Percentiles rank a stretch among this genome's conserved stretches.
phyloP scores from a whole-genome alignment of 2,329 filamentous ascomycete species.

The Graphilbum fragrans region DNA sequence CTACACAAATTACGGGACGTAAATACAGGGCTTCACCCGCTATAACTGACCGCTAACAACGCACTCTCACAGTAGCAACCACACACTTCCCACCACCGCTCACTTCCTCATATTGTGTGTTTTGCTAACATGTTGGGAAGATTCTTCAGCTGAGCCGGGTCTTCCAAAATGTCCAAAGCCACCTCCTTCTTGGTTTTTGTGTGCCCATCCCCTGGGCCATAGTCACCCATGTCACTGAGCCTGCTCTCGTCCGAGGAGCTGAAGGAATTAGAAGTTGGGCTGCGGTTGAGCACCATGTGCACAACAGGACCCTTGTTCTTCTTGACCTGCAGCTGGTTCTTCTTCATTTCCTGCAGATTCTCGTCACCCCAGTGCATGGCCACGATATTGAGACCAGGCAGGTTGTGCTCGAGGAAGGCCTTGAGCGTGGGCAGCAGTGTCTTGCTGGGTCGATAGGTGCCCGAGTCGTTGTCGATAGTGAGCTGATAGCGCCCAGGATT shows the following conservation, averaged over 20 bases:
- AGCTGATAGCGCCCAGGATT: conserved; percentile 61
- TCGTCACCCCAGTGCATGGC: conserved; percentile 71
- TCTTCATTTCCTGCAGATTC: conserved; percentile 61
- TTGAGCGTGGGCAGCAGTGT: conserved; percentile 60
- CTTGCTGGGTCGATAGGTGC: conserved; percentile 83
- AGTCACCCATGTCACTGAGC: conserved; percentile 22
- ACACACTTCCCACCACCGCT: too few relatives aligned
- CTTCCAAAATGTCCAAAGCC: conserved; percentile 36
- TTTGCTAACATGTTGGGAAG: too few relatives aligned
- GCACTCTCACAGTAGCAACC: too few relatives aligned
- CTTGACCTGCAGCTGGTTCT: conserved; percentile 62
- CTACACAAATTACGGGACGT: too few relatives aligned
- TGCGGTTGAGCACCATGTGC: conserved; percentile 45
- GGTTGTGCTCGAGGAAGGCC: conserved; percentile 56
- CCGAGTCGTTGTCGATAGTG: conserved; percentile 88
- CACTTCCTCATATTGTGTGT: too few relatives aligned
- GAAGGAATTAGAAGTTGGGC: conserved; percentile 32
- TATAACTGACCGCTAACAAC: too few relatives aligned
- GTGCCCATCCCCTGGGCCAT: conserved; percentile 15
- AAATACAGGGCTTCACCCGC: too few relatives aligned
- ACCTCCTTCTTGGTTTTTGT: conserved; percentile 37
- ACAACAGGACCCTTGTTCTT: conserved; percentile 38
- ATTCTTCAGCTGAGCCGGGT: conserved; percentile 32
- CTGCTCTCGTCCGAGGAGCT: conserved; percentile 41
- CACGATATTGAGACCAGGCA: conserved; percentile 65